phyloP scores from a whole-genome alignment of 1,139 yeast species.

The Zygosaccharomyces sapae region DNA sequence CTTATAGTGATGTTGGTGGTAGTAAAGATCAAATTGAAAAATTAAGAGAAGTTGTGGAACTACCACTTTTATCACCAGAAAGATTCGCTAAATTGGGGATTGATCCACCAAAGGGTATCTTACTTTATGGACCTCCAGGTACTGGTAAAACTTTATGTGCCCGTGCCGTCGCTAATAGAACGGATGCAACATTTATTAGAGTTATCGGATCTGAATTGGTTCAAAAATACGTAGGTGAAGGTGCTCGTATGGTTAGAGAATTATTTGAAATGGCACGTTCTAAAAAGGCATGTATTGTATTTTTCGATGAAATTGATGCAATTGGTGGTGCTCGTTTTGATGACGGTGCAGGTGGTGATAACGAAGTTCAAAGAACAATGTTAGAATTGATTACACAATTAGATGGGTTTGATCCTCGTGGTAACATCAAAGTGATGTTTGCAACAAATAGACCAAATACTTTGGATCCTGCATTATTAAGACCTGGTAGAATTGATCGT shows the following conservation, averaged over 20 bases:
- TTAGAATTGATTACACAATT: slow-evolving; percentile 93
- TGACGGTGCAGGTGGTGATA: slow-evolving; percentile 99
- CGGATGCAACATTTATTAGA: slow-evolving; percentile 96
- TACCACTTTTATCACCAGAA: slow-evolving; percentile 91
- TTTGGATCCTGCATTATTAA: slow-evolving; percentile 91
- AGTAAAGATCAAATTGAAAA: slow-evolving; percentile 97
- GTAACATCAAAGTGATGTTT: slow-evolving; percentile 97
- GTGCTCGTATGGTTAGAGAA: slow-evolving; percentile 98
- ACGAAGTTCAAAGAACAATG: slow-evolving; percentile 98
- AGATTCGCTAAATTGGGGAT: slow-evolving; percentile 93
- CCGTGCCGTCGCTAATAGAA: slow-evolving; percentile 96
- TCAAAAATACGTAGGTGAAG: slow-evolving; percentile 97
- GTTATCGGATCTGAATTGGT: slow-evolving; percentile 98
- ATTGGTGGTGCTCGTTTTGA: slow-evolving; percentile 98
- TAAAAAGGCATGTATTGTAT: slow-evolving; percentile 90
- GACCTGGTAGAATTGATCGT: slow-evolving; percentile 98
- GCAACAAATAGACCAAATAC: slow-evolving; percentile 98
- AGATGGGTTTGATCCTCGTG: slow-evolving; percentile 98
- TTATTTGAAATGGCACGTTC: slow-evolving; percentile 98
- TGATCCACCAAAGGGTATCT: slow-evolving; percentile 97
- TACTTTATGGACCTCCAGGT: slow-evolving; percentile 97
- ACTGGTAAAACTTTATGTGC: slow-evolving; percentile 98
- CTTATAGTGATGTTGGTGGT: slow-evolving; percentile 92
- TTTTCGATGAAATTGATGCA: slow-evolving; percentile 95
- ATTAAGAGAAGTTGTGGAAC: slow-evolving; percentile 92